Evolutionary conservation across 305 asterid genomes (phyloP).

Genomic region (Withania somnifera): DNA sequence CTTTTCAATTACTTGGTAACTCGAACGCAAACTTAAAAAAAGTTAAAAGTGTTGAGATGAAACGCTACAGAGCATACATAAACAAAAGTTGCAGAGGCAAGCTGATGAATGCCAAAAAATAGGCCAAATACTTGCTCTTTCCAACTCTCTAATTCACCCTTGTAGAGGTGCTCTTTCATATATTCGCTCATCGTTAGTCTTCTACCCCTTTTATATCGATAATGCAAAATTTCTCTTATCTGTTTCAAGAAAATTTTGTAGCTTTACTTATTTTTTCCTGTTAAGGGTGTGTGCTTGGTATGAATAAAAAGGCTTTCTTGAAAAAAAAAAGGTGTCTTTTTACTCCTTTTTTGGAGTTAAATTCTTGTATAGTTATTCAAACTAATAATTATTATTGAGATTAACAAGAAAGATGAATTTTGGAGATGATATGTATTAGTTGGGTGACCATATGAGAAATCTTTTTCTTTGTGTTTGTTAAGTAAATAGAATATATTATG

Average conservation of each 20-base stretch:
- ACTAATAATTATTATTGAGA: too few species aligned
- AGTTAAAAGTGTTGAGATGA: too few species aligned
- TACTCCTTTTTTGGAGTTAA: too few species aligned
- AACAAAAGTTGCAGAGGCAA: neutral
- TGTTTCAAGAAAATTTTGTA: neutral
- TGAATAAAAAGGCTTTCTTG: neutral
- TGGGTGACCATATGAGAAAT: too few species aligned
- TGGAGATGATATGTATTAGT: too few species aligned
- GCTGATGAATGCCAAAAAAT: constrained; percentile 8
- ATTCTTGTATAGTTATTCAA: too few species aligned
- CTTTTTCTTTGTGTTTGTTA: too few species aligned
- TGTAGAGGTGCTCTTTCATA: constrained; percentile 14
- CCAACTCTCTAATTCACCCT: constrained; percentile 11
- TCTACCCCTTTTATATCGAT: neutral
- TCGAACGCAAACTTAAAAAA: too few species aligned
- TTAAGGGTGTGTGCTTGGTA: neutral
- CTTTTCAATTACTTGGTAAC: too few species aligned
- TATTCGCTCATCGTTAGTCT: constrained; percentile 6
- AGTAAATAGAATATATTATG: neutral
- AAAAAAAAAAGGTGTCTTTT: neutral
- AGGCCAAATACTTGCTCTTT: constrained; percentile 2
- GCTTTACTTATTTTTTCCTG: neutral
- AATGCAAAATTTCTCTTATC: neutral
- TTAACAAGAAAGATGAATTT: too few species aligned
- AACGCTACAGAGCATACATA: neutral